A percentile compares a stretch with the other conserved stretches of the same genome.
Conservation (phyloP, 192 early-diverging fungal species). For the Thamnidium elegans region DNA sequence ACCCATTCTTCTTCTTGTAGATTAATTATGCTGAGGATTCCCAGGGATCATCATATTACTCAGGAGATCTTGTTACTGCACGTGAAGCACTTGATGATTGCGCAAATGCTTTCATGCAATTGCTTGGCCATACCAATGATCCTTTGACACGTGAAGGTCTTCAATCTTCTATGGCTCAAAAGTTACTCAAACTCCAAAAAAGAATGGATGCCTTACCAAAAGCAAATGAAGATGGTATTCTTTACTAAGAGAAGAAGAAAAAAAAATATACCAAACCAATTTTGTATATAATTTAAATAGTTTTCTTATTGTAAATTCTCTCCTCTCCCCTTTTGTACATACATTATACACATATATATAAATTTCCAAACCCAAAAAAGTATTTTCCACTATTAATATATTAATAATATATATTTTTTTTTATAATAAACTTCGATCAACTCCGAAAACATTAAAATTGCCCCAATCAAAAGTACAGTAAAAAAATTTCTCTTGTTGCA, state of each 20-base stretch:
- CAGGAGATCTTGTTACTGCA: conserved; percentile 14
- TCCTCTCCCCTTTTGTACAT: neutral
- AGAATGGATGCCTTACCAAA: conserved; percentile 11
- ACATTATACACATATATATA: neutral
- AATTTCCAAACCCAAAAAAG: neutral
- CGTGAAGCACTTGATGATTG: conserved; percentile 17
- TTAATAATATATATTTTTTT: neutral
- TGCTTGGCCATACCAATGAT: neutral
- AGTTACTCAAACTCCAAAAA: neutral
- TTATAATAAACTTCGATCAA: conserved; percentile 3
- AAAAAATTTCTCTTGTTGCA: too few relatives aligned
- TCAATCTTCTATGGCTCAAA: conserved; percentile 10
- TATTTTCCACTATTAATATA: neutral
- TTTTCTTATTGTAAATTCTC: neutral
- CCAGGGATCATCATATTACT: conserved; percentile 13
- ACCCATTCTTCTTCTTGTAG: neutral
- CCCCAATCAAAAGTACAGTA: too few relatives aligned
- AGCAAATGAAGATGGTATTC: neutral
- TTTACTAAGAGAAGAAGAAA: neutral
- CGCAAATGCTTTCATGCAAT: neutral
- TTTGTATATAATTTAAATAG: neutral
- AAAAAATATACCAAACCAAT: conserved; percentile 7
- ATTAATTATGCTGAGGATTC: conserved; percentile 19
- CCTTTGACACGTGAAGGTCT: conserved; percentile 15
- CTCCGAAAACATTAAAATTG: too few relatives aligned